phyloP scores from a whole-genome alignment of 2,329 filamentous ascomycete species.

The Phoma herbarum region DNA sequence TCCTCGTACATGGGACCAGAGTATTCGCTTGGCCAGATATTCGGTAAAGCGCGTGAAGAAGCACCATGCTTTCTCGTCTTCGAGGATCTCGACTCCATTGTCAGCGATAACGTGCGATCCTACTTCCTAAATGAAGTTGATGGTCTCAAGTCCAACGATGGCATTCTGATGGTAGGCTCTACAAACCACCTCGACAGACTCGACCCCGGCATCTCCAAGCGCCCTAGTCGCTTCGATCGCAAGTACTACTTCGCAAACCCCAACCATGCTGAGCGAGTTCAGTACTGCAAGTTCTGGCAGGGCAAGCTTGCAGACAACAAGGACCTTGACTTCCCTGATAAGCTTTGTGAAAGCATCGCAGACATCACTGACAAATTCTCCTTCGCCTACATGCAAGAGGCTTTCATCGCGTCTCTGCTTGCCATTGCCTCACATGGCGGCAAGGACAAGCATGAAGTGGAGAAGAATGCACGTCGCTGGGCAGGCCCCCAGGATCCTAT shows the following conservation, averaged over 20 bases:
- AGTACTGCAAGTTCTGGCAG: constrained; percentile 58
- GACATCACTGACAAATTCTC: constrained; percentile 55
- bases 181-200: constrained; percentile 72
- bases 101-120: constrained; percentile 66
- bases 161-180: constrained; percentile 73
- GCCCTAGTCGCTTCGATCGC: constrained; percentile 57
- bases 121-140: constrained; percentile 80
- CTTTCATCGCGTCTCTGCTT: constrained; percentile 53
- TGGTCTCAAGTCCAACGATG: constrained; percentile 73
- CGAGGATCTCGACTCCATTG: constrained; percentile 74
- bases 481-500: constrained; percentile 42
- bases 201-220: constrained; percentile 68
- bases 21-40: constrained; percentile 51
- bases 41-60: constrained; percentile 64
- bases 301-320: constrained; percentile 50
- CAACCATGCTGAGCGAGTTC: constrained; percentile 48
- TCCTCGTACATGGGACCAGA: constrained; percentile 62
- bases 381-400: constrained; percentile 59
- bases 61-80: constrained; percentile 76
- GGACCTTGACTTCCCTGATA: constrained; percentile 53
- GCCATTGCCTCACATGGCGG: constrained; percentile 44
- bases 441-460: constrained; percentile 21
- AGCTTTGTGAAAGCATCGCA: constrained; percentile 52
- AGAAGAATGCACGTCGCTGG: constrained; percentile 29
- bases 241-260: constrained; percentile 59